phyloP scores from a whole-genome alignment of 495 filamentous ascomycete genomes.

The Aspergillus olivimuriae region DNA sequence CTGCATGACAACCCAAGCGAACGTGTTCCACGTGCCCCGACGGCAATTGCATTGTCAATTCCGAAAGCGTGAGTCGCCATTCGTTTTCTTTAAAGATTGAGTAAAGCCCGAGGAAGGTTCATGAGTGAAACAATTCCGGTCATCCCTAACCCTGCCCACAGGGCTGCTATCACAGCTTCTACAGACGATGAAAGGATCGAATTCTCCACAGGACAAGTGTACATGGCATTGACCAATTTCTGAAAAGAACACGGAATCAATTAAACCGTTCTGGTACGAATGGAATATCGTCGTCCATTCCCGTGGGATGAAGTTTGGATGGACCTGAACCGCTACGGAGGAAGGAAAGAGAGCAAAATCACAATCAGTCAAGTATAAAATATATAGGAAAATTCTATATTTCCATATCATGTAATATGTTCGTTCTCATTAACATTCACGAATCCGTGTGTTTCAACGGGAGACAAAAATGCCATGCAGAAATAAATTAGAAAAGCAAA shows the following conservation, averaged over 20 bases:
- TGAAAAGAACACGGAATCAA: slow-evolving; percentile 65
- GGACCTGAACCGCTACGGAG: slow-evolving; percentile 77
- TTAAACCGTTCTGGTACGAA: slow-evolving; percentile 71
- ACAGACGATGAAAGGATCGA: slow-evolving; percentile 77
- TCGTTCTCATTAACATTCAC: too few relatives aligned
- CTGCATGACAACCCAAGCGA: slow-evolving; percentile 77
- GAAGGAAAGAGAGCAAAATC: too few relatives aligned
- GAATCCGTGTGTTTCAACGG: too few relatives aligned
- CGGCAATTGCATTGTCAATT: slow-evolving; percentile 89
- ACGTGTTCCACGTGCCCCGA: slow-evolving; percentile 80
- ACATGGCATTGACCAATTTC: slow-evolving; percentile 71
- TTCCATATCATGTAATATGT: too few relatives aligned
- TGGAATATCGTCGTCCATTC: slow-evolving; percentile 90
- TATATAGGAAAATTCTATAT: too few relatives aligned
- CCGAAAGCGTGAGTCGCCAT: slow-evolving; percentile 67
- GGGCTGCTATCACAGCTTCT: slow-evolving; percentile 49
- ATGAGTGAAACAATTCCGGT: slow-evolving; percentile 66
- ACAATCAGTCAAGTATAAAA: too few relatives aligned
- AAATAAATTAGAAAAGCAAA: not conserved
- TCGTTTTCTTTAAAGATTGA: not conserved
- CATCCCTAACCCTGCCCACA: too few relatives aligned
- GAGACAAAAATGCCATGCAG: too few relatives aligned
- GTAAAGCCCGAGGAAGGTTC: slow-evolving; percentile 79
- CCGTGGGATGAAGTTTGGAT: slow-evolving; percentile 80
- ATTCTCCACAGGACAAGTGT: slow-evolving; percentile 84